phyloP scores from a whole-genome alignment of 257 asterid species.

The Solanum sitiens region DNA sequence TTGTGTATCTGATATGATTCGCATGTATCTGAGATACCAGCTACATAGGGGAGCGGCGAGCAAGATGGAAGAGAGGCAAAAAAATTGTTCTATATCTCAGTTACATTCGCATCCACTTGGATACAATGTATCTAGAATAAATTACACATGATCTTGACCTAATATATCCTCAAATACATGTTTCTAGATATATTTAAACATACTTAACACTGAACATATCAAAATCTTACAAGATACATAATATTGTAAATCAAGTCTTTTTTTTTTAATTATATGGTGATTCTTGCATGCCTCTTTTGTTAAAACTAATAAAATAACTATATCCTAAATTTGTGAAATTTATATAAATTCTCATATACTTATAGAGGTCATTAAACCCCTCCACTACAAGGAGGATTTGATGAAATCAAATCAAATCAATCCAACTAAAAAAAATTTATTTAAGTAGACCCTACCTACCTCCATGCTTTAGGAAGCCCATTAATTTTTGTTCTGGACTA shows the following conservation, averaged over 20 bases:
- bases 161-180: neutral
- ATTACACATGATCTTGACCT: neutral
- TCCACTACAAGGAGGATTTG: neutral
- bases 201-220: neutral
- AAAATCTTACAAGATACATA: neutral
- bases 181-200: neutral
- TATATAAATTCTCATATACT: too few species aligned
- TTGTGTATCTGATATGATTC: too few species aligned
- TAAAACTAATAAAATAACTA: too few species aligned
- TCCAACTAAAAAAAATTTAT: neutral
- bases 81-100: neutral
- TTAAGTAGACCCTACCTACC: neutral
- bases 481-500: neutral
- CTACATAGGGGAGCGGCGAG: neutral
- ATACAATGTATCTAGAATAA: neutral
- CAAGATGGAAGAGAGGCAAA: neutral
- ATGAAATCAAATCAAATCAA: neutral
- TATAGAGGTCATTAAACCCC: neutral
- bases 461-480: neutral
- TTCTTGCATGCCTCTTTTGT: neutral
- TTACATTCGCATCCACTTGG: neutral
- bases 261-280: neutral
- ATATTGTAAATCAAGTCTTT: neutral
- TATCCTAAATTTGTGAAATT: neutral
- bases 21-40: neutral